phyloP scores from a whole-genome alignment of 192 early-diverging fungal species.

The Linnemannia schmuckeri region DNA sequence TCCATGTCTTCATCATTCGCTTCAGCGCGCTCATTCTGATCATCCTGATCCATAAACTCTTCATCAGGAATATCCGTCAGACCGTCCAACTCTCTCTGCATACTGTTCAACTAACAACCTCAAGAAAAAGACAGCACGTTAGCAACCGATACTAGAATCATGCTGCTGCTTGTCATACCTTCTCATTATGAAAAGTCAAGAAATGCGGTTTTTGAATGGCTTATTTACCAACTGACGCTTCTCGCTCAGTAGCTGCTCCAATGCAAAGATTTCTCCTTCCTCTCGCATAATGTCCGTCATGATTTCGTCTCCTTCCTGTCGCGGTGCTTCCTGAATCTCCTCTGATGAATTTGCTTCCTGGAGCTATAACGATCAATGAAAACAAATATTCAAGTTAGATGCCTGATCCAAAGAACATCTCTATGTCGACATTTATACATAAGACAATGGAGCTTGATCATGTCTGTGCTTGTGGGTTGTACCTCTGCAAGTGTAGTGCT shows the following conservation, averaged over 20 bases:
- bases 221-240: slow-evolving; percentile 35
- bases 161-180: background rate
- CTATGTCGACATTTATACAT: no score
- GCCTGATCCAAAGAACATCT: no score
- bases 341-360: slow-evolving; percentile 31
- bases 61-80: slow-evolving; percentile 17
- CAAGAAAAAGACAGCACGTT: background rate
- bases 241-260: slow-evolving; percentile 42
- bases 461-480: background rate
- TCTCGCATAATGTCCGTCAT: slow-evolving; percentile 35
- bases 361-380: slow-evolving; percentile 20
- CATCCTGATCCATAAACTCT: slow-evolving; percentile 26
- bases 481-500: slow-evolving; percentile 19
- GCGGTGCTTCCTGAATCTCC: slow-evolving; percentile 20
- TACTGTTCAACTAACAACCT: slow-evolving; percentile 14
- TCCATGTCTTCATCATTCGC: slow-evolving; percentile 10
- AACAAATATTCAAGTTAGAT: background rate
- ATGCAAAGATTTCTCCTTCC: slow-evolving; percentile 56
- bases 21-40: background rate
- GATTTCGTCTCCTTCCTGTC: slow-evolving; percentile 24
- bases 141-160: background rate
- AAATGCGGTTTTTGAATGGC: background rate
- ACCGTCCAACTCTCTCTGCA: slow-evolving; percentile 36
- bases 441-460: background rate
- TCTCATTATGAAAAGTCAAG: background rate